Conservation (phyloP, 2,329 filamentous ascomycete genomes). For the Sporothrix pallida region DNA sequence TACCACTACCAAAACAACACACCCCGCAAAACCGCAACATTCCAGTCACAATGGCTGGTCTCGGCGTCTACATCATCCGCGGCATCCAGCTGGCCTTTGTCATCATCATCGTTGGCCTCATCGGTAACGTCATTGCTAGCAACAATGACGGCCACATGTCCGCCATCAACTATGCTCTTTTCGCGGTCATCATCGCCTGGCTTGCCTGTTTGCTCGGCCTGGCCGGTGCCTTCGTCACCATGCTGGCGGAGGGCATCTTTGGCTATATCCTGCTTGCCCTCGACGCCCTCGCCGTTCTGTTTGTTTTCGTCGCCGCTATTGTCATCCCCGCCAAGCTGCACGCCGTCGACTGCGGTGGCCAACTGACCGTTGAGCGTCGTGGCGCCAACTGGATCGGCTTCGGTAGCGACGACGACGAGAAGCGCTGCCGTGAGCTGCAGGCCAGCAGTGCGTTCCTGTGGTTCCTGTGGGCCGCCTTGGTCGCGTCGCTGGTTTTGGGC, state of each 20-base stretch:
- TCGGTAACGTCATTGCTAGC: constrained; percentile 63
- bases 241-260: constrained; percentile 49
- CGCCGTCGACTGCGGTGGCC: constrained; percentile 70
- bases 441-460: constrained; percentile 77
- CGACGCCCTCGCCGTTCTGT: constrained; percentile 66
- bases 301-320: constrained; percentile 73
- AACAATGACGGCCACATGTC: constrained; percentile 53
- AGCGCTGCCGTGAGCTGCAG: constrained; percentile 77
- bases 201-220: constrained; percentile 68
- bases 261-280: constrained; percentile 60
- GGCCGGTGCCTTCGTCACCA: constrained; percentile 58
- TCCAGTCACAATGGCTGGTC: constrained; percentile 45
- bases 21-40: constrained; percentile 3
- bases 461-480: constrained; percentile 73
- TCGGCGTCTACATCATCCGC: constrained; percentile 56
- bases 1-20: constrained; percentile 20
- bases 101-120: constrained; percentile 60
- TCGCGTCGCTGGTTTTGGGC: constrained; percentile 61
- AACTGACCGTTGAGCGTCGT: constrained; percentile 43
- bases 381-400: constrained; percentile 64
- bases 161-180: constrained; percentile 71
- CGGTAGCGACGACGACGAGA: constrained; percentile 62
- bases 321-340: constrained; percentile 72
- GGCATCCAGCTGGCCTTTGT: constrained; percentile 57
- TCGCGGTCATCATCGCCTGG: constrained; percentile 70